Base-by-base conservation (phyloP, 2,329 filamentous ascomycete species). In the Tolypocladium paradoxum region DNA sequence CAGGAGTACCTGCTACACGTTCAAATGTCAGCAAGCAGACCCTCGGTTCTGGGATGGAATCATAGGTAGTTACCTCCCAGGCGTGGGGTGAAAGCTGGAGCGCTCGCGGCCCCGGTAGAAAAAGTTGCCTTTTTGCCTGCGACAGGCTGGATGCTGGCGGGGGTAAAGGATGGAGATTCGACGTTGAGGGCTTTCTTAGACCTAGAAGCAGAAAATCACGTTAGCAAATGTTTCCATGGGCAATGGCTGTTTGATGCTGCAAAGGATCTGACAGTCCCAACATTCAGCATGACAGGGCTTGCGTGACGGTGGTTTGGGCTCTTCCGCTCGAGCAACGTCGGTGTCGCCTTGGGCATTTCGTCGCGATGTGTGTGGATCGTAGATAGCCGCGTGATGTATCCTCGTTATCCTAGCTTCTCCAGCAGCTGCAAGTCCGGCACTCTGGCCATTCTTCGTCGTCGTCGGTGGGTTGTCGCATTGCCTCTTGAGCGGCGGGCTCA, bases 161-260 rank as follows among this genome's bases (percentile, higher is more conserved):
- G 92, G 0, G 90, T 96, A 68, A 99, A 99, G 48, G 92, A 89
- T 14, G 93, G 92, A 9, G 93, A 97, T 64, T 97, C 93, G 64
- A 96, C 93, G 69, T 95, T 99, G 60, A 99, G 78, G 31, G 86
- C 77, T 69, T 90, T 93, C 70, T 89, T 90, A 27, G 74, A 65
- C 55, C 76, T 78, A 55, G 55, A 45, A 40, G 27, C 8, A 40
- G 43, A 11, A 3, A 5, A 18, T 24, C 4, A 12, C 18, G 27
- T 46, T 20, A 46, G 43, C 9, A 31, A 20, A 20, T 20, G 27
- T 4, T 14, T 31, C 27, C 9, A 12, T n/a, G 4, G 14, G 20
- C 24, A 27, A 45, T 9, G 16, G 9, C 24, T 45, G 16, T 12
- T 33, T 20, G 18, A 46, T 11, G 18, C 4, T 11, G 9, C 27